Evolutionary conservation across 176 grass and related monocot species (phyloP).

Genomic region (Carex pumila): DNA sequence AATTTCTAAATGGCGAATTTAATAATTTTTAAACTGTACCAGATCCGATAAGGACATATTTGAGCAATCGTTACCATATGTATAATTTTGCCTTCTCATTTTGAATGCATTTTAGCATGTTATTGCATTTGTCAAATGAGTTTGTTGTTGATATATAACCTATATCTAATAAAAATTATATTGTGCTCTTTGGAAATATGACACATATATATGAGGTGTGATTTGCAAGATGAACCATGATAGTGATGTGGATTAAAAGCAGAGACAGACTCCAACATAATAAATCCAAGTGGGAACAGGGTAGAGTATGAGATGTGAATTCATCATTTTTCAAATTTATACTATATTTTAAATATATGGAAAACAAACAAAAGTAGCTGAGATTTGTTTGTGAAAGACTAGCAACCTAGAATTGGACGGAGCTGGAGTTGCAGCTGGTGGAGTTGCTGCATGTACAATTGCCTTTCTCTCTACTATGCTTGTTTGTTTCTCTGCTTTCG

Average conservation of each 20-base stretch:
- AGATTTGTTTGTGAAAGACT: not conserved
- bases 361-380: not conserved
- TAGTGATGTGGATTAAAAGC: not conserved
- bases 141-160: not conserved
- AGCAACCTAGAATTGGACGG: constrained; percentile 9
- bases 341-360: not conserved
- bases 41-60: not conserved
- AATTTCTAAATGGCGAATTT: not conserved
- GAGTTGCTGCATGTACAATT: constrained; percentile 6
- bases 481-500: constrained; percentile 15
- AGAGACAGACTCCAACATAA: constrained; percentile 9
- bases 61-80: too few species aligned
- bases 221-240: not conserved
- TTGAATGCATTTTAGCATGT: not conserved
- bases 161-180: not conserved
- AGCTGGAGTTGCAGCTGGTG: not conserved
- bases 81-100: not conserved
- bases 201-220: not conserved
- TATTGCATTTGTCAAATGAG: not conserved
- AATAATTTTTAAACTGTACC: not conserved
- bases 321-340: not conserved
- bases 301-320: not conserved
- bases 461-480: constrained; percentile 14
- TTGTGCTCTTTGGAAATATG: not conserved
- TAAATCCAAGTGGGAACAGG: constrained; percentile 10